A percentile compares a stretch with the other conserved stretches of the same genome.
These are phyloP conservation scores for Helotiales sp. DNA, from an alignment of 2,329 filamentous ascomycete species.

Conservation along the genomic window DNA sequence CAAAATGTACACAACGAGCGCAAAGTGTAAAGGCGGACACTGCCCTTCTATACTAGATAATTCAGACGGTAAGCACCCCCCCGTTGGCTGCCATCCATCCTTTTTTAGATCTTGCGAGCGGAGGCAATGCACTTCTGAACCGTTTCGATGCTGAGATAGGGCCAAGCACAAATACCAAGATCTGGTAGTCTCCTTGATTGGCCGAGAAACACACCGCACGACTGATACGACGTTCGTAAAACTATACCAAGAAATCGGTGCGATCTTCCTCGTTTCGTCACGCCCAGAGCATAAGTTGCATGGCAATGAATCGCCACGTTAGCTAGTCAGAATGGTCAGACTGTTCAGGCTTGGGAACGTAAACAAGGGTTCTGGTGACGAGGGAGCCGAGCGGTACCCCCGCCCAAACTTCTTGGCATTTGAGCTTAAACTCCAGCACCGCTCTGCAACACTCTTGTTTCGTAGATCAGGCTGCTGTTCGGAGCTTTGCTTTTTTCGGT, in stretches of 20 bases:
- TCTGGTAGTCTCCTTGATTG: not conserved
- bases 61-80: not conserved
- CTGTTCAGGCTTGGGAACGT: not conserved
- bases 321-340: no score
- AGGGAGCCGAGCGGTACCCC: not conserved
- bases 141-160: not conserved
- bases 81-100: not conserved
- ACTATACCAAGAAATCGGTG: slow-evolving; percentile 1
- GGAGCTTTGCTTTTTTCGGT: not conserved
- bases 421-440: slow-evolving; percentile 1
- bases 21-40: not conserved
- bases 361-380: not conserved
- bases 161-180: not conserved
- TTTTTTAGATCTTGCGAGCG: not conserved
- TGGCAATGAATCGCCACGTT: not conserved
- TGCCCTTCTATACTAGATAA: slow-evolving; percentile 3
- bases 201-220: not conserved
- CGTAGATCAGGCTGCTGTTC: not conserved
- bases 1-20: not conserved
- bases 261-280: not conserved
- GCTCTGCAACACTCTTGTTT: slow-evolving; percentile 6
- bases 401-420: slow-evolving; percentile 7
- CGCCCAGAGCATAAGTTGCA: not conserved
- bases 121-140: not conserved
- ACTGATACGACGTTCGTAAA: not conserved